These are phyloP conservation scores for Zymoseptoria passerinii DNA, from an alignment of 2,329 filamentous ascomycete genomes.

Conservation along the genomic window DNA sequence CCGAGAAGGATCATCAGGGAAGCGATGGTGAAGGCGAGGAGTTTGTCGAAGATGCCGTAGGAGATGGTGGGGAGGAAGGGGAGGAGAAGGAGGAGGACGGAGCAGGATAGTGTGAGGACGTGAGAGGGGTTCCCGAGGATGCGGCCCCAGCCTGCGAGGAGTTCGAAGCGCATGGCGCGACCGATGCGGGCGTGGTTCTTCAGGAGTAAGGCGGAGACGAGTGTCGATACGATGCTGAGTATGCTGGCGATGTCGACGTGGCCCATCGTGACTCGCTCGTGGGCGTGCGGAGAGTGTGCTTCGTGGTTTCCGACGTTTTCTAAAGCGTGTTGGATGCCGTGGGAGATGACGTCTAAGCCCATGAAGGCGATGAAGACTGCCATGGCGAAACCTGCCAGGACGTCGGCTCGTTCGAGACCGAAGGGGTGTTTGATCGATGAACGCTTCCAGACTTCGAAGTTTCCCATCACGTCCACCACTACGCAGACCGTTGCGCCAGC, in stretches of 20 bases:
- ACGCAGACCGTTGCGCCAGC: conserved; percentile 87
- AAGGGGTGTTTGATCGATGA: conserved; percentile 92
- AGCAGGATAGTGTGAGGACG: conserved; percentile 85
- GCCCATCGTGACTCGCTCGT: conserved; percentile 62
- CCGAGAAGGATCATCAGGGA: conserved; percentile 83
- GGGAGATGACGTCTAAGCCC: conserved; percentile 88
- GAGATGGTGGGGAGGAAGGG: conserved; percentile 74
- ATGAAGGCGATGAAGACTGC: conserved; percentile 96
- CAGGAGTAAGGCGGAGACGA: conserved; percentile 77
- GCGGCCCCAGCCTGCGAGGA: conserved; percentile 63
- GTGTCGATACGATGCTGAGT: conserved; percentile 70
- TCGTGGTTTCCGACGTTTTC: conserved; percentile 64
- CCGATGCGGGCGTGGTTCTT: conserved; percentile 89
- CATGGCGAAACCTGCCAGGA: conserved; percentile 91
- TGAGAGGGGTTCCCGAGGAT: conserved; percentile 93
- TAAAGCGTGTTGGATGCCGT: conserved; percentile 87
- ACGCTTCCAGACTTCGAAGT: conserved; percentile 96
- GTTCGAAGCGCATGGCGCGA: conserved; percentile 78
- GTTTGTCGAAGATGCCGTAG: conserved; percentile 74
- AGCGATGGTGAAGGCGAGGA: conserved; percentile 73
- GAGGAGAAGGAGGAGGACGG: conserved; percentile 67
- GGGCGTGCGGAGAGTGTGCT: conserved; percentile 49
- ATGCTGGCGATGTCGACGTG: conserved; percentile 73
- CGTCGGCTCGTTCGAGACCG: conserved; percentile 78
- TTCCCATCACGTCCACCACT: conserved; percentile 82